Base-by-base conservation (phyloP, 176 grass and related monocot genomes). In the Avena atlantica region DNA sequence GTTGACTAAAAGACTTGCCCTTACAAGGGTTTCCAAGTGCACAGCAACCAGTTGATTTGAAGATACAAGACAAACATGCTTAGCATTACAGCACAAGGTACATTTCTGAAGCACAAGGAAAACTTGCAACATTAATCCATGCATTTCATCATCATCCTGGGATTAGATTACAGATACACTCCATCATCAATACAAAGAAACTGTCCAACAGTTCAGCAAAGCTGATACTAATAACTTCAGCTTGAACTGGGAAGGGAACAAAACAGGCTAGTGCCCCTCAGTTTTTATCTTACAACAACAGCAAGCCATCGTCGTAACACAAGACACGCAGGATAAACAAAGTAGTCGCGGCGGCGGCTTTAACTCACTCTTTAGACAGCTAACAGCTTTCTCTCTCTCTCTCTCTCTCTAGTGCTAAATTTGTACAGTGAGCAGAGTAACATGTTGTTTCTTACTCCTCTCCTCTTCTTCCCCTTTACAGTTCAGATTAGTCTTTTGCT, bases 221-320 rank as follows among this genome's bases (percentile, higher is more conserved):
- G 89, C 89, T 91, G 89, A 85, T 84, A 84, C 81, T 76, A 85
- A 91, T 85, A 91, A 80, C 36, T 84, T 70, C 89, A 91, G 90
- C 90, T 91, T 85, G 57, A 81, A 86, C 76, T 80, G 81, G 45
- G 24, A 25, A 76, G 15, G 5, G 40, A 17, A 76, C 29, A 80
- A 86, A 19, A 8, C 55, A 70, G 78, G 88, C 88, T 55, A 82
- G 78, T 83, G 78, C 70, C 59, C 37, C 70, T 69, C 48, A 75
- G 89, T 73, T 73, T 73, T 62, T 90, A 85, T 85, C 76, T 91
- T 84, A 91, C 89, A 91, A 87, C 74, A 90, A 82, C 69, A 85
- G 62, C 21, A 73, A 45, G 73, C 71, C 64, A 76, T 74, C 27
- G 86, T 19, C 44, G 66, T 70, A 68, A 74, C 74, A 74, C 45